Conservation (phyloP, 2,329 filamentous ascomycete genomes). For the Scorias spongiosa region DNA sequence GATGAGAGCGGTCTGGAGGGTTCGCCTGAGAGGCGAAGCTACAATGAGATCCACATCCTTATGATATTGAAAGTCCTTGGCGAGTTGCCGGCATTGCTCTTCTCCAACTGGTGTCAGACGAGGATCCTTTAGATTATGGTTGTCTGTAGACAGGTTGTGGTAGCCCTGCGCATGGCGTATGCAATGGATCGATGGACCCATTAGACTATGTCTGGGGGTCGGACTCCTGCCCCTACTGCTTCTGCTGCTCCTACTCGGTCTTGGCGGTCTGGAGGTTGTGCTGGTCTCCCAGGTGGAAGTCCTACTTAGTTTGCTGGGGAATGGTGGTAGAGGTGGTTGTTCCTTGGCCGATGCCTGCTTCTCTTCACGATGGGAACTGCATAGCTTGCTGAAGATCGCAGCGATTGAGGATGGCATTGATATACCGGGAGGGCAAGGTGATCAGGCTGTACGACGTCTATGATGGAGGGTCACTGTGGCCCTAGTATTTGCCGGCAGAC, state of each 20-base stretch:
- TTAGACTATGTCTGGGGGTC: conserved; percentile 4
- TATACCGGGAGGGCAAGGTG: not conserved
- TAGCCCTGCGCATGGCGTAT: conserved; percentile 60
- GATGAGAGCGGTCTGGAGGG: conserved; percentile 60
- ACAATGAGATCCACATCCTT: conserved; percentile 52
- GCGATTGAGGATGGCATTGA: not conserved
- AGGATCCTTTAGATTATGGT: conserved; percentile 63
- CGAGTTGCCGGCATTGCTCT: conserved; percentile 54
- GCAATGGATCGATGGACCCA: conserved; percentile 41
- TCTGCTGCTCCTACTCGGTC: not conserved
- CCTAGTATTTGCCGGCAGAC: no score
- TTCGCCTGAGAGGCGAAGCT: conserved; percentile 66
- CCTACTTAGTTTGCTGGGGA: not conserved
- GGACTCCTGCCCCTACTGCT: not conserved
- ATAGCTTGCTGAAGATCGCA: not conserved
- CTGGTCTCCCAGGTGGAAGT: not conserved
- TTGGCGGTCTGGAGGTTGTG: not conserved
- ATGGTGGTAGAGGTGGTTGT: not conserved
- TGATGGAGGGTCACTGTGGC: no score
- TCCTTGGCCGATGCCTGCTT: not conserved
- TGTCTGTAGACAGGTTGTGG: conserved; percentile 60
- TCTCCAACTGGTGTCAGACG: conserved; percentile 61
- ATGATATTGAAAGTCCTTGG: conserved; percentile 48
- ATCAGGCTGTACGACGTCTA: no score
- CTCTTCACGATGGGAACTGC: not conserved